Conservation (phyloP, 2,329 filamentous ascomycete genomes). For the Coniochaeta sp. region DNA sequence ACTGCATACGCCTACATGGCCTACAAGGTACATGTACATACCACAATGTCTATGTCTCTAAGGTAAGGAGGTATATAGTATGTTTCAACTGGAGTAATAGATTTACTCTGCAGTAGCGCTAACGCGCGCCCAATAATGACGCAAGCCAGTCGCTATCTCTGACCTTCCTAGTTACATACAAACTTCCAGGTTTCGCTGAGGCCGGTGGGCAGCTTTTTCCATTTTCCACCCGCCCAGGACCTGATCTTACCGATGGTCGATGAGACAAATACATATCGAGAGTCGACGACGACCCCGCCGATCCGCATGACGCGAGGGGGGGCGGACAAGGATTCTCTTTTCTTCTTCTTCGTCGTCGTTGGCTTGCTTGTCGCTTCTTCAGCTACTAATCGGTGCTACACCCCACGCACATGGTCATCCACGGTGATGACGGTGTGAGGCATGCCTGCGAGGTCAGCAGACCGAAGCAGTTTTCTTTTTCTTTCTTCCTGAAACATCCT, state of each 20-base stretch:
- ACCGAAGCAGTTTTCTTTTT: too few species aligned
- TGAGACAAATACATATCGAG: neutral
- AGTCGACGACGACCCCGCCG: neutral
- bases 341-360: too few species aligned
- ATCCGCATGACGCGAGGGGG: neutral
- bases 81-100: too few species aligned
- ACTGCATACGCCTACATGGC: too few species aligned
- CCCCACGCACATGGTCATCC: neutral
- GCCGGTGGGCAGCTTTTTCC: neutral
- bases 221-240: too few species aligned
- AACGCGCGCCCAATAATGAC: neutral
- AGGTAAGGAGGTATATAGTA: too few species aligned
- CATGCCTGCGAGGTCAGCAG: neutral
- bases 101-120: neutral
- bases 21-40: too few species aligned
- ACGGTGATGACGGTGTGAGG: neutral
- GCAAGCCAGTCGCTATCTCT: neutral
- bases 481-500: neutral
- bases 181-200: neutral
- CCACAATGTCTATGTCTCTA: too few species aligned
- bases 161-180: neutral
- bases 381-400: too few species aligned
- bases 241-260: neutral
- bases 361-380: neutral
- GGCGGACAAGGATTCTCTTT: neutral